These are phyloP conservation scores for Cyberlindnera euphorbiae DNA, from an alignment of 805 yeast species.

Conservation along the genomic window DNA sequence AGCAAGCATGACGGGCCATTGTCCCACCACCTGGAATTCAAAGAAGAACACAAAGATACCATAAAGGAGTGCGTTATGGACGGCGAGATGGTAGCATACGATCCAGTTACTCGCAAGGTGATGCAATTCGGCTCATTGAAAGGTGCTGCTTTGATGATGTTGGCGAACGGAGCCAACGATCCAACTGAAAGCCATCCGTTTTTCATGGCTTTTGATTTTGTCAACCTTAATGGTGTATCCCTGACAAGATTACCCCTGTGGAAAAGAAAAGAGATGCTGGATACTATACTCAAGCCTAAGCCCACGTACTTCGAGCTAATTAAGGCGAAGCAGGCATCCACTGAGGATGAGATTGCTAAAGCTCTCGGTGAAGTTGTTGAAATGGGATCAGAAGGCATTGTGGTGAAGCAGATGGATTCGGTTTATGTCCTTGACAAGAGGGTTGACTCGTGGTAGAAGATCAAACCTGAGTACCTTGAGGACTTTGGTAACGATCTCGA, in stretches of 20 bases:
- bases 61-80: constrained; percentile 50
- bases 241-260: constrained; percentile 50
- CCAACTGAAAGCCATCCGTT: constrained; percentile 43
- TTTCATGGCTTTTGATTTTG: constrained; percentile 65
- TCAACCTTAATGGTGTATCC: constrained; percentile 63
- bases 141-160: constrained; percentile 43
- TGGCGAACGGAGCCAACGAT: constrained; percentile 1
- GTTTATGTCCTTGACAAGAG: constrained; percentile 59
- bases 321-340: constrained; percentile 33
- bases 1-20: constrained; percentile 46
- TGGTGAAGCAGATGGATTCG: constrained; percentile 60
- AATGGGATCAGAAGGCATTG: constrained; percentile 73
- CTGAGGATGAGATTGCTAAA: constrained; percentile 47
- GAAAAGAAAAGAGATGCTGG: constrained; percentile 51
- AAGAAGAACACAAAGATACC: constrained; percentile 16
- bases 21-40: constrained; percentile 43
- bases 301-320: constrained; percentile 44
- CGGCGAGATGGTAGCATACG: constrained; percentile 94
- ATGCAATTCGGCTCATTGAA: constrained; percentile 82
- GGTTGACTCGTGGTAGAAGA: constrained; percentile 72
- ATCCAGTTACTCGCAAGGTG: constrained; percentile 46
- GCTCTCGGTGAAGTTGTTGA: constrained; percentile 56
- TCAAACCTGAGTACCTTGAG: constrained; percentile 86
- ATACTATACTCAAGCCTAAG: constrained; percentile 38
- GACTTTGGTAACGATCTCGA: constrained; percentile 87